Conservation (phyloP, 2,329 filamentous ascomycete genomes). For the Fusarium mangiferae region DNA sequence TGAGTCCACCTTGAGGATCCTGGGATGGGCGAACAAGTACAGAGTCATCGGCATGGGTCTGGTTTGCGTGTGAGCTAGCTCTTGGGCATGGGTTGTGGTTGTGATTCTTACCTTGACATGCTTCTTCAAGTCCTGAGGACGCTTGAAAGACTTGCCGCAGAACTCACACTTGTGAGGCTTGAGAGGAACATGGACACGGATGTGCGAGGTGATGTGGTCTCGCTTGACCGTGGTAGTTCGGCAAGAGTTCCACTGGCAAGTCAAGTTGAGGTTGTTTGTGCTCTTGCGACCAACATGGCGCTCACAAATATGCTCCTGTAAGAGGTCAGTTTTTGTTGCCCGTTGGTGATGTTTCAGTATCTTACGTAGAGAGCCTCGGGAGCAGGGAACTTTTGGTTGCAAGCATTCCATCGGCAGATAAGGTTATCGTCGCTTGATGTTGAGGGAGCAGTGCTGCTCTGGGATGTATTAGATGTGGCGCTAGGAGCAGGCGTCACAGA, state of each 20-base stretch:
- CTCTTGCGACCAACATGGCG: slow-evolving; percentile 98
- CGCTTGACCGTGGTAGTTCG: slow-evolving; percentile 97
- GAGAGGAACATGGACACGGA: slow-evolving; percentile 96
- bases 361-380: slow-evolving; percentile 71
- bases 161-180: slow-evolving; percentile 99
- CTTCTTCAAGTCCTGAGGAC: slow-evolving; percentile 98
- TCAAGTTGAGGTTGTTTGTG: slow-evolving; percentile 98
- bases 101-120: slow-evolving; percentile 79
- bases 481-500: slow-evolving; percentile 64
- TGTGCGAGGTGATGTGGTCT: slow-evolving; percentile 99
- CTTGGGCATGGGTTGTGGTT: not conserved
- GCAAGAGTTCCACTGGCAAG: slow-evolving; percentile 96
- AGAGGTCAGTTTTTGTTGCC: slow-evolving; percentile 4
- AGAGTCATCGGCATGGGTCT: slow-evolving; percentile 95
- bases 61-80: slow-evolving; percentile 34
- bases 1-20: slow-evolving; percentile 63
- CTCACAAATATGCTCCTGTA: slow-evolving; percentile 95
- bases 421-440: slow-evolving; percentile 63
- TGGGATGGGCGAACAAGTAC: slow-evolving; percentile 69
- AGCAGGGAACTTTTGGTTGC: slow-evolving; percentile 66
- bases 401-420: slow-evolving; percentile 69
- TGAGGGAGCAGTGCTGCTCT: slow-evolving; percentile 54
- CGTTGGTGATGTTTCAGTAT: slow-evolving; percentile 10
- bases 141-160: slow-evolving; percentile 99
- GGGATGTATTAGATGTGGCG: slow-evolving; percentile 58